phyloP scores from a whole-genome alignment of 352 stramenopile genomes.

The Globisporangium recalcitrans region DNA sequence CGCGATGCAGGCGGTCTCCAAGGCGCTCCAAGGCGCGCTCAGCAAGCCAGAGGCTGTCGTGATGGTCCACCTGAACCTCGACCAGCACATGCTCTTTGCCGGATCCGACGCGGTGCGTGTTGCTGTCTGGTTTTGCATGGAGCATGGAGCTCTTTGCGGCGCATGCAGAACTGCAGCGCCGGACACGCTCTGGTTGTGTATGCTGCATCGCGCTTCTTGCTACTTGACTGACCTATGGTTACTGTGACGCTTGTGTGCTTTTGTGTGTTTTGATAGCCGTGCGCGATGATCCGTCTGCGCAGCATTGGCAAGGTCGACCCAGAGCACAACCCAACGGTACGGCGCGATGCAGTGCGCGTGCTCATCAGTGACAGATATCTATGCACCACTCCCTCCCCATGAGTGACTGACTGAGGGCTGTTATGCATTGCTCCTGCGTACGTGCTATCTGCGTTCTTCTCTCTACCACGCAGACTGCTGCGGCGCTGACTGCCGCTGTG shows the following conservation, averaged over 20 bases:
- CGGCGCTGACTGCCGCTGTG: conserved; percentile 34
- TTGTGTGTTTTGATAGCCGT: conserved; percentile 26
- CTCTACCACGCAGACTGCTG: conserved; percentile 26
- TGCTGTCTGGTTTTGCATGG: neutral
- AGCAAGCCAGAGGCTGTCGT: conserved; percentile 50
- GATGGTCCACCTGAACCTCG: conserved; percentile 51
- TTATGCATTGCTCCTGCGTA: too few species aligned
- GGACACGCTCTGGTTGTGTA: neutral
- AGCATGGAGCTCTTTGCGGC: neutral
- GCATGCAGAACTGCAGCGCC: neutral
- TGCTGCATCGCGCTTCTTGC: neutral
- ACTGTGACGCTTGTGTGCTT: neutral
- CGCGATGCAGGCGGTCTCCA: conserved; percentile 37
- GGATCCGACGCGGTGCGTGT: conserved; percentile 36
- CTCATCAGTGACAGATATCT: too few species aligned
- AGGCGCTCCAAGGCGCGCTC: conserved; percentile 31
- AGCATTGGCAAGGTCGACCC: conserved; percentile 55
- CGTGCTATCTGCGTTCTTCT: too few species aligned
- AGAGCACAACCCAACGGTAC: conserved; percentile 40
- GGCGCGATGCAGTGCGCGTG: too few species aligned
- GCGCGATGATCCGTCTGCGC: conserved; percentile 44
- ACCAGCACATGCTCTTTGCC: conserved; percentile 51
- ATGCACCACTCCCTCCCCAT: neutral
- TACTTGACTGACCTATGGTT: neutral
- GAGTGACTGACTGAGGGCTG: neutral